These are phyloP conservation scores for Hebeloma cylindrosporum DNA, from an alignment of 768 basidiomycete species.

Conservation along the genomic window DNA sequence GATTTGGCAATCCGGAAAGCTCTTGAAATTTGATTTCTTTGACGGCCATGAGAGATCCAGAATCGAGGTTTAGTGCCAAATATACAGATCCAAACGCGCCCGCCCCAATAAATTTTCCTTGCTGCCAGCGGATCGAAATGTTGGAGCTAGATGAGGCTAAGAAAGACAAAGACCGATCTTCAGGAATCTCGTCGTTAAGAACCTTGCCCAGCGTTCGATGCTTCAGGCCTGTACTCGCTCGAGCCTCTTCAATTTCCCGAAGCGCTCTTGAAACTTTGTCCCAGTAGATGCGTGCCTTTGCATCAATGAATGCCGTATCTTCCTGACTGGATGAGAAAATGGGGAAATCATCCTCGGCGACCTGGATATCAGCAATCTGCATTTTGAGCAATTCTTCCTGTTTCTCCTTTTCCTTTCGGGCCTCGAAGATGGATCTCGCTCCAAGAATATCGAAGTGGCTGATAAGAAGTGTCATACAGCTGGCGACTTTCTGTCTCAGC, in stretches of 20 bases:
- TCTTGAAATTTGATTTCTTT: slow-evolving; percentile 99
- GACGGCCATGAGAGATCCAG: slow-evolving; percentile 96
- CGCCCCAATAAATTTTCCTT: slow-evolving; percentile 97
- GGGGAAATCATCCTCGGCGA: slow-evolving; percentile 50
- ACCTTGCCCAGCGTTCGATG: slow-evolving; percentile 87
- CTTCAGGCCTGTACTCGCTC: slow-evolving; percentile 60
- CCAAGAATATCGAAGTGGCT: slow-evolving; percentile 98
- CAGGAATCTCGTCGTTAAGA: slow-evolving; percentile 88
- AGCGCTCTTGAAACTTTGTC: slow-evolving; percentile 65
- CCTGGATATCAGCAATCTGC: slow-evolving; percentile 46
- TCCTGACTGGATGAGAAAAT: slow-evolving; percentile 35
- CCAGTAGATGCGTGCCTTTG: slow-evolving; percentile 73
- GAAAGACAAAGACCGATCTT: slow-evolving; percentile 92
- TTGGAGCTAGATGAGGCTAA: slow-evolving; percentile 95
- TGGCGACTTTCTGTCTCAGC: slow-evolving; percentile 88
- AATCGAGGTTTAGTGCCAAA: slow-evolving; percentile 93
- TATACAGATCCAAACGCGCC: slow-evolving; percentile 99
- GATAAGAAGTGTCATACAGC: slow-evolving; percentile 95
- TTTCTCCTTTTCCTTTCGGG: slow-evolving; percentile 85
- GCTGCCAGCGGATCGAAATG: slow-evolving; percentile 96
- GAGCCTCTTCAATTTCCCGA: slow-evolving; percentile 61
- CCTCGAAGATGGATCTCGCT: slow-evolving; percentile 84
- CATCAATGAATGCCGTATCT: slow-evolving; percentile 52
- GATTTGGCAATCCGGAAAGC: slow-evolving; percentile 79
- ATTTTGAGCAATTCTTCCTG: slow-evolving; percentile 61